These are phyloP conservation scores for Monilinia laxa DNA, from an alignment of 2,329 filamentous ascomycete species.

Conservation along the genomic window DNA sequence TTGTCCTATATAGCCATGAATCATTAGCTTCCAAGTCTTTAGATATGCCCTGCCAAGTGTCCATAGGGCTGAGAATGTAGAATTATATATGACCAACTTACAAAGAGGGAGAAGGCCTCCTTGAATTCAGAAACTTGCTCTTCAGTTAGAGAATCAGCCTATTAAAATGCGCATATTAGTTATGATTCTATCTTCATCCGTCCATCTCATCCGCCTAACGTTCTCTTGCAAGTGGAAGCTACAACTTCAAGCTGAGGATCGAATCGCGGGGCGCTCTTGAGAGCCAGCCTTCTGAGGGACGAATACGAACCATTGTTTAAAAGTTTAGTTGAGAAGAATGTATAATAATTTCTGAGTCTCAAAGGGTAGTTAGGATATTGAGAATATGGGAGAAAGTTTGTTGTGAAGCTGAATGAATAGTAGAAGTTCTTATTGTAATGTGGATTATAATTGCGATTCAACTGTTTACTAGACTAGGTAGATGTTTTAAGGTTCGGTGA, in stretches of 20 bases:
- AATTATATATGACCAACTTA: conserved; percentile 57
- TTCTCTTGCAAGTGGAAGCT: background rate
- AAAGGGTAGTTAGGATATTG: background rate
- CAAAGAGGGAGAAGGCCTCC: conserved; percentile 99
- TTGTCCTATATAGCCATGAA: conserved; percentile 63
- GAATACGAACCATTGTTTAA: conserved; percentile 1
- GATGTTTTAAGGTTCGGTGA: conserved; percentile 10
- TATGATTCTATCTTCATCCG: background rate
- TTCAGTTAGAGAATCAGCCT: conserved; percentile 98
- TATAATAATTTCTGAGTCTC: background rate
- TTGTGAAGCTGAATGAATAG: too few relatives aligned
- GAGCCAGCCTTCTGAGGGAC: background rate
- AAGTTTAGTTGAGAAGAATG: background rate
- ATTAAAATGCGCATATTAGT: conserved; percentile 32
- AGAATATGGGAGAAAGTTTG: conserved; percentile 1
- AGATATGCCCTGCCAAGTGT: conserved; percentile 24
- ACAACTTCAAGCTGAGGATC: background rate
- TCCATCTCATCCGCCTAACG: background rate
- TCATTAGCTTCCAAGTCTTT: conserved; percentile 36
- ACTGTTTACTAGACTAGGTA: conserved; percentile 2
- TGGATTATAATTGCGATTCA: conserved; percentile 17
- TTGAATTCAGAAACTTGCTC: conserved; percentile 99
- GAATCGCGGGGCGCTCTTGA: conserved; percentile 6
- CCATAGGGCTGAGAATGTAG: conserved; percentile 27
- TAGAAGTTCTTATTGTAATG: conserved; percentile 10